phyloP scores from a whole-genome alignment of 208 protist genomes.

The Leishmania tropica region DNA sequence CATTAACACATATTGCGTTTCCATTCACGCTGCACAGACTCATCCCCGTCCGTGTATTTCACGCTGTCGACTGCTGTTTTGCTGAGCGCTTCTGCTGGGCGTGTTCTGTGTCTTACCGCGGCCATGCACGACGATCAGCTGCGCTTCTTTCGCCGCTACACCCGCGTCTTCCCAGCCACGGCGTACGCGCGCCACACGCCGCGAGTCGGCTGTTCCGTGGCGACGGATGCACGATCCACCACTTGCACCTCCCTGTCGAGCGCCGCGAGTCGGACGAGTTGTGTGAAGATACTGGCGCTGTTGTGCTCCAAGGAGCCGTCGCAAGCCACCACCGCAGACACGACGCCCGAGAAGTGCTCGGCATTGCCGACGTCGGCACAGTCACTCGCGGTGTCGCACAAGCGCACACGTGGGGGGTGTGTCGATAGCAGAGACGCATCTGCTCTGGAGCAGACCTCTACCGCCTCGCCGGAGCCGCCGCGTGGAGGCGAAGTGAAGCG shows the following conservation, averaged over 20 bases:
- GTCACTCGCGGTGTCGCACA: neutral
- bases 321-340: neutral
- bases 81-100: neutral
- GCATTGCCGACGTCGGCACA: neutral
- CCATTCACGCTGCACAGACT: no score
- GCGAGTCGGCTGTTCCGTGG: conserved; percentile 30
- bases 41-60: no score
- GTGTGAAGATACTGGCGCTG: conserved; percentile 37
- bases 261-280: neutral
- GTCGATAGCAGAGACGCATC: neutral
- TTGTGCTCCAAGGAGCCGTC: conserved; percentile 30
- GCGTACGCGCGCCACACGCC: conserved; percentile 45
- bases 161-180: conserved; percentile 38
- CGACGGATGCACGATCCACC: conserved; percentile 1
- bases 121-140: conserved; percentile 34
- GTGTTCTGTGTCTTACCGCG: neutral
- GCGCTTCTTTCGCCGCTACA: conserved; percentile 20
- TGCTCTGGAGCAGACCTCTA: neutral
- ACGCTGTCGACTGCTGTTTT: no score
- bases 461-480: neutral
- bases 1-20: no score
- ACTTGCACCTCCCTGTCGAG: conserved; percentile 1
- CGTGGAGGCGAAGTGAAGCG: neutral
- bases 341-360: neutral
- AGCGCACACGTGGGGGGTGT: conserved; percentile 5